Conservation (phyloP, 2,329 filamentous ascomycete genomes). For the Gaeumannomyces tritici region DNA sequence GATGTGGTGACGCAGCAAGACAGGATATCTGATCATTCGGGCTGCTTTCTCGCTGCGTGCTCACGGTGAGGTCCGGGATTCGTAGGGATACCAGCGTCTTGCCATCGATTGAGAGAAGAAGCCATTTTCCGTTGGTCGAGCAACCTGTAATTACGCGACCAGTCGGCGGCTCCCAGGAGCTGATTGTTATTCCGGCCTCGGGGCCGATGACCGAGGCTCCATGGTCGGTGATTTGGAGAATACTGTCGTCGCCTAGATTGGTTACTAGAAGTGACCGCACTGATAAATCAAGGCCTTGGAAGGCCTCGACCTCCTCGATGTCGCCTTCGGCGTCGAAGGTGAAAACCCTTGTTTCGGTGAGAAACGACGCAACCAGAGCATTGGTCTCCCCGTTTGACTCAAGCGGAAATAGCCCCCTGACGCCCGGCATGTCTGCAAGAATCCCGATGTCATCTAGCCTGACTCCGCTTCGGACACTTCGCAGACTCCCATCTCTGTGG, state of each 20-base stretch:
- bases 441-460: conserved; percentile 81
- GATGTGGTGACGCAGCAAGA: conserved; percentile 59
- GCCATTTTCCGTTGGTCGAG: conserved; percentile 59
- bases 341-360: conserved; percentile 78
- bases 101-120: conserved; percentile 69
- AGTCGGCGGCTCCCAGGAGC: conserved; percentile 45
- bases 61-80: conserved; percentile 46
- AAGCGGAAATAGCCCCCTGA: conserved; percentile 65
- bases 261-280: conserved; percentile 62
- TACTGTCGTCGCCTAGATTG: conserved; percentile 51
- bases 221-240: conserved; percentile 69
- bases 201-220: conserved; percentile 53
- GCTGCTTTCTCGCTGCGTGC: conserved; percentile 50
- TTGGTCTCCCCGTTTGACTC: conserved; percentile 49
- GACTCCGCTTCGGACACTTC: conserved; percentile 88
- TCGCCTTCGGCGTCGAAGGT: conserved; percentile 63
- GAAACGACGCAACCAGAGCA: conserved; percentile 63
- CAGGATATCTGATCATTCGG: conserved; percentile 74
- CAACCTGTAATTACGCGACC: conserved; percentile 63
- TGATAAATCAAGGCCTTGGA: conserved; percentile 59
- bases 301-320: conserved; percentile 77
- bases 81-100: conserved; percentile 61
- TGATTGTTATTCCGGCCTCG: conserved; percentile 42
- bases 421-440: conserved; percentile 67
- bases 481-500: conserved; percentile 76